A percentile compares a stretch with the other conserved stretches of the same genome.
phyloP scores from a whole-genome alignment of 2,329 filamentous ascomycete species.

The Sphaerulina vaccinii region DNA sequence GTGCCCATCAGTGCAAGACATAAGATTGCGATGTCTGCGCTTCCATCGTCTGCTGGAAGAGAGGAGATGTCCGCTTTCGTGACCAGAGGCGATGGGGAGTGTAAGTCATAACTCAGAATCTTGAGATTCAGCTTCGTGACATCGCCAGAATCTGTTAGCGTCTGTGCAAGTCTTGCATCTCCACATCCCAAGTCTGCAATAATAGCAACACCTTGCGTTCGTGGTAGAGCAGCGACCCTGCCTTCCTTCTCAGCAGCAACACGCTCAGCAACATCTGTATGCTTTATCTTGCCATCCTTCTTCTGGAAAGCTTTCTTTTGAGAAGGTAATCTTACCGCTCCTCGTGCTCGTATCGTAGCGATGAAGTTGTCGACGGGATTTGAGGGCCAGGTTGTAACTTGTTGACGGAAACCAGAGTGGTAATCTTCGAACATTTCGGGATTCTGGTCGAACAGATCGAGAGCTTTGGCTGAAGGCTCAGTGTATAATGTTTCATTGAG shows the following conservation, averaged over 20 bases:
- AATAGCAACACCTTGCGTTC: constrained; percentile 69
- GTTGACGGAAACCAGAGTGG: constrained; percentile 91
- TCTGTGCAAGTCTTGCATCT: constrained; percentile 75
- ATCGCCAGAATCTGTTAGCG: constrained; percentile 57
- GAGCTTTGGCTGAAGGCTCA: constrained; percentile 78
- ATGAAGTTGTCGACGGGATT: constrained; percentile 94
- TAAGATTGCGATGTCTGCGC: constrained; percentile 85
- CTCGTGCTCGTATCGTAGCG: constrained; percentile 66
- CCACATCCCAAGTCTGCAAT: constrained; percentile 93
- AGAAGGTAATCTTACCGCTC: constrained; percentile 46
- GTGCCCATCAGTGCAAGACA: constrained; percentile 98
- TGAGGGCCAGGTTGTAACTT: constrained; percentile 93
- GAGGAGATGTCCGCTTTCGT: constrained; percentile 86
- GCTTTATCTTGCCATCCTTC: constrained; percentile 40
- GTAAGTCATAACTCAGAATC: constrained; percentile 83
- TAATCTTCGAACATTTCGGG: constrained; percentile 96
- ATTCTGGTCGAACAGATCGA: constrained; percentile 75
- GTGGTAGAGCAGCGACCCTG: constrained; percentile 58
- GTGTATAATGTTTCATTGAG: constrained; percentile 97
- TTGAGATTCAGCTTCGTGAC: constrained; percentile 67
- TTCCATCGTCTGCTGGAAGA: constrained; percentile 71
- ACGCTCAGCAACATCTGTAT: constrained; percentile 36
- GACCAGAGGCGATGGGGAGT: constrained; percentile 71
- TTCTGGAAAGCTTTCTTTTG: constrained; percentile 37
- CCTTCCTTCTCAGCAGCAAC: constrained; percentile 22